Evolutionary conservation across 1,139 yeast species (phyloP), one percentile per base, ranked within the genome.

Genomic region (Hyphopichia burtonii): DNA sequence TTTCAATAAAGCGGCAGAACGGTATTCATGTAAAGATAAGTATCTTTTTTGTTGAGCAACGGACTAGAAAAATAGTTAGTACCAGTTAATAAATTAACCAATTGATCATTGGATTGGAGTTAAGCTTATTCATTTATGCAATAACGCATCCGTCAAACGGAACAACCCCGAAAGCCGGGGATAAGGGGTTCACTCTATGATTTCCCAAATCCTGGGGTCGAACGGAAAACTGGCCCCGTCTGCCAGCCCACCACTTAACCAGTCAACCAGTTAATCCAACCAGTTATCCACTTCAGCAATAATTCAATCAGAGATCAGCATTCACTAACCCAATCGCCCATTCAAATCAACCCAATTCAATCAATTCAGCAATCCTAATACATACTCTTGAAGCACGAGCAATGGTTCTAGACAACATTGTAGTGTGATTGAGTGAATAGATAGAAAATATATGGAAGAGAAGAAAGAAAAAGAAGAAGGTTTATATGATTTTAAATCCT

Each of bases 11-110:
- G 87, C 88, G 44, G 99, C 97, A 32, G 98, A 89, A 66, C 98
- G 89, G 82, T 71, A 94, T 72, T 93, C 99, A 64, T 93, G 99
- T 56, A 93, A 83, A 31, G 97, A 90, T 56, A 91, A 75, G 69
- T 74, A 75, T 78, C 98, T 83, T 59, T 76, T 78, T 57, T 64
- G 67, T 44, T 53, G 57, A 48, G 53, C 48, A 35, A 50, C 45
- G 28, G 51, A 38, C 53, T 50, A 37, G n/a, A 23, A 31, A 3
- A 22, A 20, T 7, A 25, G 45, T 44, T 44, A 41, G 46, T 44
- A 41, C n/a, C 4, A 22, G 9, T 25, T 25, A 20, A 20, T 18
- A 17, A 25, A 14, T 17, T n/a, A 27, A 8, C 5, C 23, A 20
- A 20, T 20, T 20, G 23, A 5, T 20, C 5, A 20, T 20, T 20